phyloP scores from a whole-genome alignment of 148 eudicot species.

The Rheum nobile region DNA sequence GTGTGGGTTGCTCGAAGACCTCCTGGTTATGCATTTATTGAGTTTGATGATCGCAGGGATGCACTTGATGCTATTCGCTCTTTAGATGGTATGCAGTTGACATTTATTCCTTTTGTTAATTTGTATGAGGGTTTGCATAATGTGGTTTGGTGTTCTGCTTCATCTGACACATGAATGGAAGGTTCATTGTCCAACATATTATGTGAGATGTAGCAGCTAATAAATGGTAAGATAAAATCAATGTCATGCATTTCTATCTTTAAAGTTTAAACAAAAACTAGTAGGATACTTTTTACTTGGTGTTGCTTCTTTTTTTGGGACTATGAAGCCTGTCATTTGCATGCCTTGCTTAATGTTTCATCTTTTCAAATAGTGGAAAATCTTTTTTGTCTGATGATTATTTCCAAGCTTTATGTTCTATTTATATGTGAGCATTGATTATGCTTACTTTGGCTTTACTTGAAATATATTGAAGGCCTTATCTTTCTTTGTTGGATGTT shows the following conservation, averaged over 20 bases:
- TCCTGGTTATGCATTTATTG: conserved; percentile 82
- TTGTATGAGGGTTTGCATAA: neutral
- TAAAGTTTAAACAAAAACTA: neutral
- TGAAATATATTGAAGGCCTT: neutral
- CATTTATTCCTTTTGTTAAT: neutral
- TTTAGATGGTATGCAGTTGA: conserved; percentile 41
- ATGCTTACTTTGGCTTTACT: neutral
- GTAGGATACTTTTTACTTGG: neutral
- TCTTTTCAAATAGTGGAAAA: neutral
- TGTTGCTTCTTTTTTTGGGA: neutral
- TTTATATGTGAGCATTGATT: neutral
- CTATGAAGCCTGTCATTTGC: neutral
- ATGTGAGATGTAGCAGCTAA: neutral
- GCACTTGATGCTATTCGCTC: conserved; percentile 69
- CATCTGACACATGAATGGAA: neutral
- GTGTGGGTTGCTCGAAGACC: conserved; percentile 95
- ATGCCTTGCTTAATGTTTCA: neutral
- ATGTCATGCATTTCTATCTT: neutral
- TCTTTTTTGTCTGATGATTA: neutral
- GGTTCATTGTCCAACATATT: neutral
- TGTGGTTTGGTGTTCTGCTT: neutral
- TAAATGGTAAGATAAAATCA: neutral
- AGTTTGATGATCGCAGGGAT: conserved; percentile 80
- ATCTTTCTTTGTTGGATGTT: neutral
- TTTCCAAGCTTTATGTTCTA: neutral